Evolutionary conservation across 2,329 filamentous ascomycete species (phyloP).

Genomic region (Teratosphaeria viscida): DNA sequence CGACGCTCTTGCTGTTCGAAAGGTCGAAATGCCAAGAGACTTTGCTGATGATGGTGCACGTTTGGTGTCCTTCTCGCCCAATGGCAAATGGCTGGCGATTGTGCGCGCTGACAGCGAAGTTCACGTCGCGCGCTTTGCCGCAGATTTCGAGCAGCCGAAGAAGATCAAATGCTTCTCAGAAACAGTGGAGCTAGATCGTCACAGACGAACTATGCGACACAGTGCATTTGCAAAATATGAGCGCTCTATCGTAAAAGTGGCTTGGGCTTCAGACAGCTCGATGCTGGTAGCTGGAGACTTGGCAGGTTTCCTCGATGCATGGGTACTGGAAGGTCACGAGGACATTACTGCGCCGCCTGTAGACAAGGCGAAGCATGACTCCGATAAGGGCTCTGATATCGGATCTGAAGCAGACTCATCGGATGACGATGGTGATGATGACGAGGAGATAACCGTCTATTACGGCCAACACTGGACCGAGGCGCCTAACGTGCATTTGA

Average conservation of each 20-base stretch:
- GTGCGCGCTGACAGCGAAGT: conserved; percentile 37
- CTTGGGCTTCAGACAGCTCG: conserved; percentile 71
- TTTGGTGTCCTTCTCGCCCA: conserved; percentile 57
- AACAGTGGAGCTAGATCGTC: conserved; percentile 28
- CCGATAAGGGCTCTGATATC: conserved; percentile 17
- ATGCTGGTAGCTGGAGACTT: conserved; percentile 72
- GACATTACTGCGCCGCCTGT: conserved; percentile 36
- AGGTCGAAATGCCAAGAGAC: conserved; percentile 52
- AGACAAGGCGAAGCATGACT: conserved; percentile 20
- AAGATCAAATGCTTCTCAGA: conserved; percentile 28
- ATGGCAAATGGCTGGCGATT: conserved; percentile 58
- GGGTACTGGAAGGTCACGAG: conserved; percentile 56
- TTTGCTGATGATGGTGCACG: conserved; percentile 56
- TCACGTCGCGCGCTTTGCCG: conserved; percentile 37
- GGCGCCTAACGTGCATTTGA: conserved; percentile 50
- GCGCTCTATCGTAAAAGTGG: conserved; percentile 59
- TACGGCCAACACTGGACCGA: conserved; percentile 60
- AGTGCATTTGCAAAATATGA: conserved; percentile 57
- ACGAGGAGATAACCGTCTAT: conserved; percentile 38
- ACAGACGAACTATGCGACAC: conserved; percentile 18
- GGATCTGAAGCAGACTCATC: conserved; percentile 14
- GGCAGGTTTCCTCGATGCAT: conserved; percentile 77
- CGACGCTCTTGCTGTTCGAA: conserved; percentile 53
- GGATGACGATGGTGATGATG: conserved; percentile 40
- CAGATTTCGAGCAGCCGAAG: conserved; percentile 30